Percentiles rank a stretch among this genome's conserved stretches.
These are phyloP conservation scores for Blastobotrys ciferrii DNA, from an alignment of 1,139 yeast species.

Conservation along the genomic window DNA sequence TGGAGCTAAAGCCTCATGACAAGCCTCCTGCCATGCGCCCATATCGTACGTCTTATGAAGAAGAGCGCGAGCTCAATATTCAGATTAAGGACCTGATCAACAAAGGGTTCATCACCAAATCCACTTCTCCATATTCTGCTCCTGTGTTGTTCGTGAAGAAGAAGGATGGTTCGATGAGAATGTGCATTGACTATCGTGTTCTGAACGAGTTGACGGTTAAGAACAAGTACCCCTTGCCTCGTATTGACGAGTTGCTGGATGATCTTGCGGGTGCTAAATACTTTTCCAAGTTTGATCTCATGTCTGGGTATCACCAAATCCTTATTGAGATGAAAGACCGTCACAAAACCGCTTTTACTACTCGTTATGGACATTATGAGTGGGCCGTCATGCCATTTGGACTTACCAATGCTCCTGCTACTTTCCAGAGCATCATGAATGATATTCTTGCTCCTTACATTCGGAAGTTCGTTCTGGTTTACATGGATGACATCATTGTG, in stretches of 20 bases:
- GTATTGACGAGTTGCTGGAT: slow-evolving; percentile 8
- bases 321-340: slow-evolving; percentile 16
- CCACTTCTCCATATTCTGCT: slow-evolving; percentile 24
- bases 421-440: slow-evolving; percentile 26
- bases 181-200: slow-evolving; percentile 23
- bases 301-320: slow-evolving; percentile 27
- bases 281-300: slow-evolving; percentile 24
- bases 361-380: slow-evolving; percentile 25
- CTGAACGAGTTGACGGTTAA: slow-evolving; percentile 16
- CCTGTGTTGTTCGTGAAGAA: slow-evolving; percentile 28
- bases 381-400: slow-evolving; percentile 30
- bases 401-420: slow-evolving; percentile 25
- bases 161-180: slow-evolving; percentile 23
- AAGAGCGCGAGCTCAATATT: slow-evolving; percentile 9
- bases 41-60: slow-evolving; percentile 5
- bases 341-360: slow-evolving; percentile 27
- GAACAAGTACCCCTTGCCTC: slow-evolving; percentile 12
- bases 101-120: slow-evolving; percentile 21
- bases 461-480: slow-evolving; percentile 22
- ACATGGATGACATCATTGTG: slow-evolving; percentile 35
- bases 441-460: slow-evolving; percentile 17
- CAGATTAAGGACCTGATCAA: slow-evolving; percentile 19
- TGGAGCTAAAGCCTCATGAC: not conserved
- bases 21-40: not conserved
- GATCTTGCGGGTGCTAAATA: slow-evolving; percentile 8